Conservation (phyloP, 1,284 basidiomycete species). For the Trametes versicolor region DNA sequence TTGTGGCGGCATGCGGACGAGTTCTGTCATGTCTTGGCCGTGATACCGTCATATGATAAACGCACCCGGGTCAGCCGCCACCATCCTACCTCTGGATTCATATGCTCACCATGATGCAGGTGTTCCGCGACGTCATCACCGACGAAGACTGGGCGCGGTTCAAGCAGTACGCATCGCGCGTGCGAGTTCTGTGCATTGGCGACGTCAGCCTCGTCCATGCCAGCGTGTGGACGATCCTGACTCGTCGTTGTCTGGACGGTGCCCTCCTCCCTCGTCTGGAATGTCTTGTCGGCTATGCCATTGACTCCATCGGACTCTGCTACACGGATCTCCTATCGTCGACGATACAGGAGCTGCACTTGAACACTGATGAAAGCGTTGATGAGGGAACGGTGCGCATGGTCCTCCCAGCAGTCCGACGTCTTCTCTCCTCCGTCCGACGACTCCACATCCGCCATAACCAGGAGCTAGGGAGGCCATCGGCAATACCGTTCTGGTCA, state of each 20-base stretch:
- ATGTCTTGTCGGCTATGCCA: constrained; percentile 3
- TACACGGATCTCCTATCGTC: constrained; percentile 3
- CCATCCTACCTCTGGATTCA: neutral
- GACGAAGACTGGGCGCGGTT: constrained; percentile 10
- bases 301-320: neutral
- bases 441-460: too few species aligned
- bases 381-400: neutral
- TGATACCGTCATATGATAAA: neutral
- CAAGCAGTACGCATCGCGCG: constrained; percentile 6
- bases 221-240: constrained; percentile 11
- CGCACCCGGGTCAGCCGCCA: neutral
- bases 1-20: constrained; percentile 23
- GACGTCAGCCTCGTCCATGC: constrained; percentile 1
- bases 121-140: neutral
- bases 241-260: constrained; percentile 3
- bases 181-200: constrained; percentile 6
- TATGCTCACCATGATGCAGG: neutral
- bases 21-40: neutral
- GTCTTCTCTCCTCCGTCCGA: too few species aligned
- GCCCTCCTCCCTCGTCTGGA: constrained; percentile 15
- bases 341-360: neutral
- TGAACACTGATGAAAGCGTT: neutral
- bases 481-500: too few species aligned
- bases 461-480: too few species aligned
- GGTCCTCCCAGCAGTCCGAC: neutral